Percentiles rank a stretch among this genome's conserved stretches.
Conservation (phyloP, 2,329 filamentous ascomycete species). For the Aspergillus oerlinghausenensis region DNA sequence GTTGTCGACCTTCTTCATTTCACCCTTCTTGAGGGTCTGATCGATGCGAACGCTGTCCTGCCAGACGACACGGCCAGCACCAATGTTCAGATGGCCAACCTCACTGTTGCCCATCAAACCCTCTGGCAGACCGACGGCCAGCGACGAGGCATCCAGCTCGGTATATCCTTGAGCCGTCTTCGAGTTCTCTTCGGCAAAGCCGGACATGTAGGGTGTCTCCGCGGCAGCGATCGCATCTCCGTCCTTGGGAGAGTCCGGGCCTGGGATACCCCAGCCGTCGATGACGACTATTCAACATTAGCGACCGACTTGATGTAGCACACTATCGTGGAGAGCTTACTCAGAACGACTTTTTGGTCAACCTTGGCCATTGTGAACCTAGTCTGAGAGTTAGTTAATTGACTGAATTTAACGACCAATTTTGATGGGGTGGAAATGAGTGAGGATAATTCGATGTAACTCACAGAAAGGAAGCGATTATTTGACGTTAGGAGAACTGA, state of each 20-base stretch:
- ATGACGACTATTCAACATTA: constrained; percentile 71
- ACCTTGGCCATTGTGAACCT: constrained; percentile 57
- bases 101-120: constrained; percentile 99
- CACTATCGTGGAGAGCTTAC: constrained; percentile 41
- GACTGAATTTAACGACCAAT: constrained; percentile 5
- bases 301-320: constrained; percentile 18
- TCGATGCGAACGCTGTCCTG: constrained; percentile 97
- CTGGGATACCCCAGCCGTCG: constrained; percentile 94
- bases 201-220: constrained; percentile 91
- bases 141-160: constrained; percentile 89
- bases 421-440: not conserved
- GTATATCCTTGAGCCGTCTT: constrained; percentile 79
- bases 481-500: constrained; percentile 9
- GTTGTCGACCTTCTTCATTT: constrained; percentile 70
- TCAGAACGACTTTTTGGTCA: constrained; percentile 66
- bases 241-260: constrained; percentile 72
- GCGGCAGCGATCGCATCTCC: constrained; percentile 95
- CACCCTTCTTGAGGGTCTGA: constrained; percentile 78
- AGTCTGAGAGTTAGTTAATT: constrained; percentile 18
- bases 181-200: constrained; percentile 62
- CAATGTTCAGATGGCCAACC: constrained; percentile 98
- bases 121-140: constrained; percentile 92
- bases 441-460: not conserved
- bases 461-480: constrained; percentile 8
- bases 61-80: constrained; percentile 95